phyloP scores from a whole-genome alignment of 2,329 filamentous ascomycete genomes.

The Colletotrichum sp. region DNA sequence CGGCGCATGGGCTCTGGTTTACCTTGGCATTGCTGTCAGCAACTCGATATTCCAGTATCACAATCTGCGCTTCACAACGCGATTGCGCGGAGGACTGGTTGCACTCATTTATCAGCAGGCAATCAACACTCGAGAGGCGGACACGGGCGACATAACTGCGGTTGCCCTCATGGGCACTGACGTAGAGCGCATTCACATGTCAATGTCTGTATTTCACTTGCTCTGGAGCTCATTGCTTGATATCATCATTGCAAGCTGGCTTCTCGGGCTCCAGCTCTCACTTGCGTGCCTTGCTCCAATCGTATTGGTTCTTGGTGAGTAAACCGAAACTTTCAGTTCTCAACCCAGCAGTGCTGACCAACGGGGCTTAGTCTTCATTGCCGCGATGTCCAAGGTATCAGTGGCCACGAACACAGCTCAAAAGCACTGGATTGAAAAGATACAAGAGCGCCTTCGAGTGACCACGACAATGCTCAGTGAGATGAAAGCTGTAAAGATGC shows the following conservation, averaged over 20 bases:
- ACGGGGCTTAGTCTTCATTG: conserved; percentile 19
- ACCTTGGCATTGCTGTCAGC: conserved; percentile 32
- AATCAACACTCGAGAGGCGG: conserved; percentile 23
- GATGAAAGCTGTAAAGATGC: conserved; percentile 52
- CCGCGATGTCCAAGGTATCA: conserved; percentile 20
- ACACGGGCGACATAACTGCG: conserved; percentile 28
- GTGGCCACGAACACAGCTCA: conserved; percentile 25
- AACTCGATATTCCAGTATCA: conserved; percentile 28
- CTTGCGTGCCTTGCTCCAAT: conserved; percentile 29
- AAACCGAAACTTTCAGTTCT: not conserved
- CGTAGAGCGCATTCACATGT: conserved; percentile 31
- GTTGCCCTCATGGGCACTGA: conserved; percentile 38
- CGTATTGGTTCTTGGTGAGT: conserved; percentile 23
- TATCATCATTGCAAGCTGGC: conserved; percentile 30
- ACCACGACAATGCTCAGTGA: conserved; percentile 45
- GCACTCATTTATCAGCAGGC: conserved; percentile 29
- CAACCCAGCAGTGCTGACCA: not conserved
- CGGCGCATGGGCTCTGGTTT: conserved; percentile 34
- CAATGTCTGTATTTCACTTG: conserved; percentile 28
- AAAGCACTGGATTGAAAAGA: conserved; percentile 44
- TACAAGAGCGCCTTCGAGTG: conserved; percentile 45
- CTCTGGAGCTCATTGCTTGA: conserved; percentile 32
- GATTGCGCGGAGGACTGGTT: conserved; percentile 26
- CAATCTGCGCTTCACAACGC: conserved; percentile 25
- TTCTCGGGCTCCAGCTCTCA: conserved; percentile 31